phyloP scores from a whole-genome alignment of 2,329 filamentous ascomycete species.

The Thielaviopsis ethacetica region DNA sequence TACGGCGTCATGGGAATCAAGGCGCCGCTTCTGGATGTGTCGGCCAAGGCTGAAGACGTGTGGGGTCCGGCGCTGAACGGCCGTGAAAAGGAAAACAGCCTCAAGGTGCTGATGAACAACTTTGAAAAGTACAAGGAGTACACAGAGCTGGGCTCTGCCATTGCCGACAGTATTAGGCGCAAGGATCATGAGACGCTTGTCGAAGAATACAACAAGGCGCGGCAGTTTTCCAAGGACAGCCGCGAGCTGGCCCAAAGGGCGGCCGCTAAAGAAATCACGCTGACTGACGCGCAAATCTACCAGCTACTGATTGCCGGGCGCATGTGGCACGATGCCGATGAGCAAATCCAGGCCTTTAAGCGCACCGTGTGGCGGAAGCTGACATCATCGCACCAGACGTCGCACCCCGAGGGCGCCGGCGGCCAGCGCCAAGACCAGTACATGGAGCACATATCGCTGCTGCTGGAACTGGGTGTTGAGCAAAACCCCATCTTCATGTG shows the following conservation, averaged over 20 bases:
- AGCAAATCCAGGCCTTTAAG: conserved; percentile 76
- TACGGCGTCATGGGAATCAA: conserved; percentile 84
- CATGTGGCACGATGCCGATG: conserved; percentile 89
- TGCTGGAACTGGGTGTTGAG: conserved; percentile 86
- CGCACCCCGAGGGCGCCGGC: conserved; percentile 30
- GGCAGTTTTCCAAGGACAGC: conserved; percentile 65
- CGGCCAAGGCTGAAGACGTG: conserved; percentile 87
- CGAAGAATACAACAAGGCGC: conserved; percentile 73
- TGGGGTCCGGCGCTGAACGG: conserved; percentile 92
- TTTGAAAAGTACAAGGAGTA: conserved; percentile 68
- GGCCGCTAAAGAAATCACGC: conserved; percentile 28
- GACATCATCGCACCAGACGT: conserved; percentile 45
- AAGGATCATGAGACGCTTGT: conserved; percentile 81
- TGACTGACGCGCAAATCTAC: conserved; percentile 67
- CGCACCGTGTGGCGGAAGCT: conserved; percentile 75
- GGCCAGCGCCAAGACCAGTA: conserved; percentile 60
- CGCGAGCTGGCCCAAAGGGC: conserved; percentile 46
- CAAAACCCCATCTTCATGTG: conserved; percentile 96
- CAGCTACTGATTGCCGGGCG: conserved; percentile 75
- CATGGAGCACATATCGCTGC: conserved; percentile 74
- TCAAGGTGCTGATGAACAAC: conserved; percentile 60
- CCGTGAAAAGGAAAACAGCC: conserved; percentile 72
- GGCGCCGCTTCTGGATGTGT: conserved; percentile 70
- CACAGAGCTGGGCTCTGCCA: conserved; percentile 60
- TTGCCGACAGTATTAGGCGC: conserved; percentile 74